phyloP scores from a whole-genome alignment of 2,329 filamentous ascomycete genomes.

The Alternaria burnsii region DNA sequence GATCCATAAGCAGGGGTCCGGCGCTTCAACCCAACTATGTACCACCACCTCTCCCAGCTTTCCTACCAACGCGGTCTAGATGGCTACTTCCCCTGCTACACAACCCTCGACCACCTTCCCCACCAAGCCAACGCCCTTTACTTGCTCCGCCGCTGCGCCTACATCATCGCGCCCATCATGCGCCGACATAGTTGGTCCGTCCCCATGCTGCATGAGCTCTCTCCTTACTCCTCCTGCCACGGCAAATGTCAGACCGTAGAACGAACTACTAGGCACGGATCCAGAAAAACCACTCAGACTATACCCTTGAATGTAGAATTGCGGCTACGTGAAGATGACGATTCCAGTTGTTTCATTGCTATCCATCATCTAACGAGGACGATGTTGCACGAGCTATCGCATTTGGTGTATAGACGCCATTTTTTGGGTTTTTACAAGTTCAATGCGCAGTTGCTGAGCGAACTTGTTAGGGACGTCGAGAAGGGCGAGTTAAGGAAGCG shows the following conservation, averaged over 20 bases:
- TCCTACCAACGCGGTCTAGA: background rate
- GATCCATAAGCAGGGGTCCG: background rate
- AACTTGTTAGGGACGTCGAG: background rate
- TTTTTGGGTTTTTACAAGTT: background rate
- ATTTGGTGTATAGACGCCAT: constrained; percentile 4
- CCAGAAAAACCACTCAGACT: background rate
- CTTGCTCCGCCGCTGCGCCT: constrained; percentile 7
- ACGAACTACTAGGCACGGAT: background rate
- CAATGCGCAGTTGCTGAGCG: background rate
- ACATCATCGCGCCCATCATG: constrained; percentile 10
- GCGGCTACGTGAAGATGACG: background rate
- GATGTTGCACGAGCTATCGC: constrained; percentile 13
- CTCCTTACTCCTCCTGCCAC: background rate
- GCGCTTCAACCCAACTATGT: background rate
- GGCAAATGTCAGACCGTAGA: background rate
- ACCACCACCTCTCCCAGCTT: background rate
- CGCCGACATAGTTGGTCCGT: constrained; percentile 7
- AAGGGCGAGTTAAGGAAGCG: background rate
- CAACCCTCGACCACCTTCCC: background rate
- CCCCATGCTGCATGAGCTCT: constrained; percentile 3
- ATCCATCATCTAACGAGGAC: background rate
- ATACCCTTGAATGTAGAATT: background rate
- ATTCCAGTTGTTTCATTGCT: background rate
- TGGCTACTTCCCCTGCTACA: background rate
- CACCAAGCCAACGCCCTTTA: background rate